Conservation (phyloP, 2,329 filamentous ascomycete genomes). For the Aureobasidium sp. region DNA sequence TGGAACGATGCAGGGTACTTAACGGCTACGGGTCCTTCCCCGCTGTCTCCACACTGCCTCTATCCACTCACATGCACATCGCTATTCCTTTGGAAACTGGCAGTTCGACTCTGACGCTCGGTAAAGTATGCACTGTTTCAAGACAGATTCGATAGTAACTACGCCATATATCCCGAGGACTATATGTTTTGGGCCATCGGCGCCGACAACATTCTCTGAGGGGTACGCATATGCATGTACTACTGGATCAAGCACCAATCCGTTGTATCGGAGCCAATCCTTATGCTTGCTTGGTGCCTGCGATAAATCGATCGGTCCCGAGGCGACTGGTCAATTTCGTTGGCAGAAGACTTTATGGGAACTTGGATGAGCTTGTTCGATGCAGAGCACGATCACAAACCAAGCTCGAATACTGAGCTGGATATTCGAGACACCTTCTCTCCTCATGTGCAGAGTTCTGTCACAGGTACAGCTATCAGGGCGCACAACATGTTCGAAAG, state of each 20-base stretch:
- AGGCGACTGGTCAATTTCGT: background rate
- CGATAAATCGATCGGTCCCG: background rate
- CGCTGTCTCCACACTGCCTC: background rate
- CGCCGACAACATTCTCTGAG: background rate
- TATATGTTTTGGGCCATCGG: background rate
- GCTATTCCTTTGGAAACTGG: background rate
- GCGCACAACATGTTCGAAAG: no score
- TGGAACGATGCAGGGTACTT: background rate
- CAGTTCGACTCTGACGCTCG: slow-evolving; percentile 3
- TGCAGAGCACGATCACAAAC: background rate
- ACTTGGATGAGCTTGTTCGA: no score
- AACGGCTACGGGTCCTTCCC: background rate
- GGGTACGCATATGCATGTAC: slow-evolving; percentile 11
- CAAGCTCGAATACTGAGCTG: background rate
- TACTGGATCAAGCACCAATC: background rate
- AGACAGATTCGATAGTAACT: background rate
- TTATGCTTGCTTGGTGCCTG: background rate
- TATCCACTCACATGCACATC: background rate
- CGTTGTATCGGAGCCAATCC: background rate
- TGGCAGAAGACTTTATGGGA: background rate
- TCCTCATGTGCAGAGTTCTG: background rate
- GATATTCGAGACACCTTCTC: background rate
- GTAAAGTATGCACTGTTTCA: background rate
- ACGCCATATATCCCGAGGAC: background rate
- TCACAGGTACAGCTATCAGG: background rate